A percentile compares a stretch with the other conserved stretches of the same genome.
These are phyloP conservation scores for Polytrichum commune DNA, from an alignment of 225 moss, liverwort and hornwort species.

Conservation along the genomic window DNA sequence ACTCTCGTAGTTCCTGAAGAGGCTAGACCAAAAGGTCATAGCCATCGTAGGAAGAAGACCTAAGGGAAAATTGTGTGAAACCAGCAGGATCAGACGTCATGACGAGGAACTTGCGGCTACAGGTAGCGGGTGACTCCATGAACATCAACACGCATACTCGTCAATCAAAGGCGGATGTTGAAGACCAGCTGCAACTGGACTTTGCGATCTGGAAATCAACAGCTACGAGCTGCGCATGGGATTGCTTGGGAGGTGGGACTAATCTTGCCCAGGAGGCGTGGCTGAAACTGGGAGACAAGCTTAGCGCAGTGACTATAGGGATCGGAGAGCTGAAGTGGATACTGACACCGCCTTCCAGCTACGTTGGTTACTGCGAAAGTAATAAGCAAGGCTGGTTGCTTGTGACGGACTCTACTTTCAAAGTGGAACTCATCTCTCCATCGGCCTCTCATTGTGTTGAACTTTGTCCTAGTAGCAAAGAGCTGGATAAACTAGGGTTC, in stretches of 20 bases:
- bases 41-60: too few species aligned
- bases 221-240: slow-evolving; percentile 3
- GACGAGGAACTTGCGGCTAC: too few species aligned
- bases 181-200: slow-evolving; percentile 25
- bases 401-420: slow-evolving; percentile 26
- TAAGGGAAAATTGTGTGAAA: too few species aligned
- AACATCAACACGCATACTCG: too few species aligned
- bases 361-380: slow-evolving; percentile 30
- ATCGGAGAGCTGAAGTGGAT: slow-evolving; percentile 36
- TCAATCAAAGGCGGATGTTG: slow-evolving; percentile 15
- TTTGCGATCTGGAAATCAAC: slow-evolving; percentile 35
- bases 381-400: slow-evolving; percentile 34
- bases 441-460: slow-evolving; percentile 14
- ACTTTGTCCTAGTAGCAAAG: slow-evolving; percentile 22
- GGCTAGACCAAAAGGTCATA: too few species aligned
- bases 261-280: slow-evolving; percentile 14
- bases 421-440: slow-evolving; percentile 27
- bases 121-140: too few species aligned
- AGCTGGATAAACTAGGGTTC: slow-evolving; percentile 9
- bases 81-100: too few species aligned
- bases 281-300: slow-evolving; percentile 18
- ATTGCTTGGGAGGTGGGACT: background rate
- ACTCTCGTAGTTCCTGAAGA: too few species aligned
- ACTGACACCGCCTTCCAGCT: slow-evolving; percentile 30
- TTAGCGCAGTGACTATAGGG: slow-evolving; percentile 8